Evolutionary conservation across 331 rosid genomes (phyloP).

Genomic region (Acacia pycnantha): DNA sequence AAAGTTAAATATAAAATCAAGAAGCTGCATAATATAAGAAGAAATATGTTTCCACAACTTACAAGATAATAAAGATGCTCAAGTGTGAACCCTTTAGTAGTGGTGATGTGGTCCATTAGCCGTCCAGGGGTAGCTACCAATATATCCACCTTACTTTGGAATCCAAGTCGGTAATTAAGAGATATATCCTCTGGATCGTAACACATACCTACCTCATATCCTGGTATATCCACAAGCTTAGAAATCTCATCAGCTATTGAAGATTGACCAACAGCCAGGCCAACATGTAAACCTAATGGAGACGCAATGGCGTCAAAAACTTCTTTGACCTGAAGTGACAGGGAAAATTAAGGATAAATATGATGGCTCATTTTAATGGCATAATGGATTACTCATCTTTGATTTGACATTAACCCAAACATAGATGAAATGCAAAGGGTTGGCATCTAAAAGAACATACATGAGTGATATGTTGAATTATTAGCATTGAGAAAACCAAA

Average conservation of each 20-base stretch:
- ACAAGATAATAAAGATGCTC: conserved; percentile 94
- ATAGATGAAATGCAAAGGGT: not conserved
- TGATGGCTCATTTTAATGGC: not conserved
- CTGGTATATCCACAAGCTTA: conserved; percentile 53
- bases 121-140: conserved; percentile 96
- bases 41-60: conserved; percentile 28
- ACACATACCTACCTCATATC: conserved; percentile 55
- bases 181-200: conserved; percentile 50
- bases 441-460: not conserved
- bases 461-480: not conserved
- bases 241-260: conserved; percentile 73
- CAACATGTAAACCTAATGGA: conserved; percentile 72
- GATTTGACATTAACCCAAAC: not conserved
- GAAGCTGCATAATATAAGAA: not conserved
- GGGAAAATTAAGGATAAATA: not conserved
- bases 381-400: not conserved
- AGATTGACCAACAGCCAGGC: conserved; percentile 84
- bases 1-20: not conserved
- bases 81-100: conserved; percentile 77
- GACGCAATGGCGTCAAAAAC: conserved; percentile 70
- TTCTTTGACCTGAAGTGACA: conserved; percentile 50
- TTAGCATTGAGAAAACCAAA: not conserved
- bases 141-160: conserved; percentile 76
- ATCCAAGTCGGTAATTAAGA: conserved; percentile 32
- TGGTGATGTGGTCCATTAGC: conserved; percentile 79